Base-by-base conservation (phyloP, 2,329 filamentous ascomycete genomes). In the Immersiporthe knoxdaviesiana region DNA sequence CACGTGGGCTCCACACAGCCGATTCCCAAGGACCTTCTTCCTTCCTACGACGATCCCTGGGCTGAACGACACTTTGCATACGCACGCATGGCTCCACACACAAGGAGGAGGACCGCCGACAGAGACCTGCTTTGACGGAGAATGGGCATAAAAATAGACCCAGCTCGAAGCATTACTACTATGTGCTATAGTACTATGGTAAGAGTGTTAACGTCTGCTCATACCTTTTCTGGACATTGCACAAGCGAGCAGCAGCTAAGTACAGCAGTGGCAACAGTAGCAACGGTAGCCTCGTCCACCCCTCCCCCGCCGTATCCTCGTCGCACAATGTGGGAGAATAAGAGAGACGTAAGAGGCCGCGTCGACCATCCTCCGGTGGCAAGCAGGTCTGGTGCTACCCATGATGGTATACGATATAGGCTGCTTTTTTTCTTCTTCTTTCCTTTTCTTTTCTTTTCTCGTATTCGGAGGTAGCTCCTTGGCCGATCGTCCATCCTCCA, bases 271-370 rank as follows among this genome's bases (percentile, higher is more conserved):
- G n/a, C n/a, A n/a, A n/a, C n/a, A n/a, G n/a, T n/a, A n/a, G n/a
- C n/a, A n/a, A n/a, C n/a, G n/a, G n/a, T n/a, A n/a, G n/a, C n/a
- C n/a, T n/a, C n/a, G n/a, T n/a, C n/a, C n/a, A n/a, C n/a, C n/a
- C n/a, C n/a, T n/a, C n/a, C 30, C 27, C 44, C 18, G 30, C 24
- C 35, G 54, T 11, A 59, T 59, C 30, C n/a, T 16, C 24, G 32
- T 56, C 14, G 21, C 18, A 65, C 32, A 21, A n/a, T 21, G 35
- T 24, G n/a, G 47, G 21, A 24, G 11, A 30, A 56, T 2, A 39
- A 16, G 21, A 47, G 5, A 27, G 52, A 41, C 50, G 63, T 27
- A 56, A 52, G 35, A 39, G 50, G 63, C 63, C 27, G 63, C 47
- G 63, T 37, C 16, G 56, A 21, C 30, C 30, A 21, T 37, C 32